Evolutionary conservation across 1,139 yeast genomes (phyloP), one percentile per base, ranked within the genome.

Genomic region (Candida sojae): DNA sequence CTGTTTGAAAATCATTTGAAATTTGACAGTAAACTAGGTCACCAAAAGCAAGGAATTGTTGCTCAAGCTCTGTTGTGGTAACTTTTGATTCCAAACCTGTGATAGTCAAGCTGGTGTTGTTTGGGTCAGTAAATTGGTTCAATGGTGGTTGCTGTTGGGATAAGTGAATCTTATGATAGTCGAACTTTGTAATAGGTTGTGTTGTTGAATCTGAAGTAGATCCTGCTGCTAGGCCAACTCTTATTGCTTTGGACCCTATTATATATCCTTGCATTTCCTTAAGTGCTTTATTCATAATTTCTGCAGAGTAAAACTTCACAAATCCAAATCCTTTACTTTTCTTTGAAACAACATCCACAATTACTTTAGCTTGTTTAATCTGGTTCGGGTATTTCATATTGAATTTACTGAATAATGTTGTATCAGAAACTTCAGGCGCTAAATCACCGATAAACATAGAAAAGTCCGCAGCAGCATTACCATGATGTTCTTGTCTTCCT

Each of bases 241-340:
- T 75, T 52, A 92, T 82, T 29, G 91, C 84, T 53, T 93, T 77
- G 11, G 88, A 86, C 45, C 88, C 90, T 40, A 89, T 70, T 63
- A 83, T 75, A 28, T 77, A 75, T 3, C 96, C 96, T 63, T 88
- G 90, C 96, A 89, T 88, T 60, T 88, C 96, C 28, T 75, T 68
- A 38, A 89, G 70, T 0, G 97, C 96, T 42, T 83, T 74, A 54
- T 83, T 83, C 67, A 91, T 86, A 48, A 86, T 88, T n/a, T 79
- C 77, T 55, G 84, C 87, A 49, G 81, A 79, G 39, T 80, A 71
- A 64, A 92, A 90, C 52, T 96, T 79, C n/a, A 91, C 93, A 67
- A 92, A 91, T 1, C 97, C 98, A 68, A 88, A 90, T 37, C 97
- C 96, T 57, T 93, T 82, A 2, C 96, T 86, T 23, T 78, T 74